Percentiles rank a stretch among this genome's conserved stretches.
Evolutionary conservation across 2,329 filamentous ascomycete species (phyloP).

Genomic region (Penicillium nordicum): DNA sequence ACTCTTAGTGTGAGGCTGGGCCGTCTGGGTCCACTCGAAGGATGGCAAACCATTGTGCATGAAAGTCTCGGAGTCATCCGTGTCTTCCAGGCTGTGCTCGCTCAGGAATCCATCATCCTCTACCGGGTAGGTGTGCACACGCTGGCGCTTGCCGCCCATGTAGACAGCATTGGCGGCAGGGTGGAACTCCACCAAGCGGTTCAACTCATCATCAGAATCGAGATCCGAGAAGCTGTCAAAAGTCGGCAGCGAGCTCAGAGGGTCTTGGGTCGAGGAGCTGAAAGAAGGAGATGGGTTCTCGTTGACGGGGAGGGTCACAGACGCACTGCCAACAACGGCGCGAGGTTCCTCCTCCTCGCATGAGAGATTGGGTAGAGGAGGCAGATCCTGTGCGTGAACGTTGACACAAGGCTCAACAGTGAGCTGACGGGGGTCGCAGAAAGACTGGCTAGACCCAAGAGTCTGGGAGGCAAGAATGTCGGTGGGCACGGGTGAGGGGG

Average conservation of each 20-base stretch:
- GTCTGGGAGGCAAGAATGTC: slow-evolving; percentile 73
- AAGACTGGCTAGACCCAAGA: slow-evolving; percentile 56
- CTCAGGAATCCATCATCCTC: slow-evolving; percentile 76
- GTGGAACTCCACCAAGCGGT: slow-evolving; percentile 68
- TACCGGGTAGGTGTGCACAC: slow-evolving; percentile 67
- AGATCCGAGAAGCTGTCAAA: slow-evolving; percentile 88
- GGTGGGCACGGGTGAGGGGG: slow-evolving; percentile 70
- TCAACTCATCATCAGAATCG: slow-evolving; percentile 87
- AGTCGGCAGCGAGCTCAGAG: slow-evolving; percentile 60
- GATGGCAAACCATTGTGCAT: slow-evolving; percentile 61
- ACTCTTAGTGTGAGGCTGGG: slow-evolving; percentile 36
- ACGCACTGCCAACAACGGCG: slow-evolving; percentile 35
- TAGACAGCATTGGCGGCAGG: slow-evolving; percentile 58
- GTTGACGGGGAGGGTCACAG: slow-evolving; percentile 37
- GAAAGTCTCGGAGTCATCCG: slow-evolving; percentile 65
- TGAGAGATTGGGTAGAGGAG: slow-evolving; percentile 55
- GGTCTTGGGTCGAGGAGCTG: slow-evolving; percentile 46
- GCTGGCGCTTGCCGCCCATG: slow-evolving; percentile 65
- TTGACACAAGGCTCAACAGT: slow-evolving; percentile 61
- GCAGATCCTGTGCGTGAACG: slow-evolving; percentile 56
- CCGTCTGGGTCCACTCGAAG: slow-evolving; percentile 48
- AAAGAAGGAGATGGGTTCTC: slow-evolving; percentile 39
- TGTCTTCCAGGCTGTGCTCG: slow-evolving; percentile 71
- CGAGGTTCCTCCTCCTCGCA: slow-evolving; percentile 41
- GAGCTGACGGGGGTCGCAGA: slow-evolving; percentile 87